Conservation (phyloP, 2,329 filamentous ascomycete species). For the Dryadomyces sulphureus region DNA sequence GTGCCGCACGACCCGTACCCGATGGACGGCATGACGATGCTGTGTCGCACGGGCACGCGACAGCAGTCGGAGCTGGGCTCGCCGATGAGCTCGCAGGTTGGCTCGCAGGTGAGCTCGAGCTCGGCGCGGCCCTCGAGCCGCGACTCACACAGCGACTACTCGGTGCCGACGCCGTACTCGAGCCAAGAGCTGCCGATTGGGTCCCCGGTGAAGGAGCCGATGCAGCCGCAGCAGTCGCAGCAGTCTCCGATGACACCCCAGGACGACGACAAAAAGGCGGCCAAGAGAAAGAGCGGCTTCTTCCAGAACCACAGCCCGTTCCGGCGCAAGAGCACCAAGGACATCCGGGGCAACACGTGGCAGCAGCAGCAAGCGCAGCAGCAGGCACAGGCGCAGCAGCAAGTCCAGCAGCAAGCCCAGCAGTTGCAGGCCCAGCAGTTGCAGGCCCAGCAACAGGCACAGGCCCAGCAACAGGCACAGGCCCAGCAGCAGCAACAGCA, state of each 20-base stretch:
- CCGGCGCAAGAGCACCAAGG: slow-evolving; percentile 78
- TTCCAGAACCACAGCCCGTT: slow-evolving; percentile 91
- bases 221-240: not conserved
- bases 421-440: slow-evolving; percentile 7
- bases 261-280: slow-evolving; percentile 49
- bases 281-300: slow-evolving; percentile 66
- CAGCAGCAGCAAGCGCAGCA: slow-evolving; percentile 19
- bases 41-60: slow-evolving; percentile 50
- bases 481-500: slow-evolving; percentile 1
- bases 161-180: slow-evolving; percentile 76
- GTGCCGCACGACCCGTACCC: slow-evolving; percentile 91
- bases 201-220: slow-evolving; percentile 56
- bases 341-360: slow-evolving; percentile 47
- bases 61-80: slow-evolving; percentile 22
- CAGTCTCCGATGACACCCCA: slow-evolving; percentile 20
- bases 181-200: slow-evolving; percentile 68
- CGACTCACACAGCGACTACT: slow-evolving; percentile 83
- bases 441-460: slow-evolving; percentile 8
- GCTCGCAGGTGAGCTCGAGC: slow-evolving; percentile 32
- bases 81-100: slow-evolving; percentile 36
- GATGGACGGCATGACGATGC: slow-evolving; percentile 92
- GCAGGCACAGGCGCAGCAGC: slow-evolving; percentile 10
- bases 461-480: slow-evolving; percentile 5
- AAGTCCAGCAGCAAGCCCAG: slow-evolving; percentile 7
- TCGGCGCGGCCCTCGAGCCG: slow-evolving; percentile 63